Conservation (phyloP, 345 rosid genomes). For the Murraya koenigii region DNA sequence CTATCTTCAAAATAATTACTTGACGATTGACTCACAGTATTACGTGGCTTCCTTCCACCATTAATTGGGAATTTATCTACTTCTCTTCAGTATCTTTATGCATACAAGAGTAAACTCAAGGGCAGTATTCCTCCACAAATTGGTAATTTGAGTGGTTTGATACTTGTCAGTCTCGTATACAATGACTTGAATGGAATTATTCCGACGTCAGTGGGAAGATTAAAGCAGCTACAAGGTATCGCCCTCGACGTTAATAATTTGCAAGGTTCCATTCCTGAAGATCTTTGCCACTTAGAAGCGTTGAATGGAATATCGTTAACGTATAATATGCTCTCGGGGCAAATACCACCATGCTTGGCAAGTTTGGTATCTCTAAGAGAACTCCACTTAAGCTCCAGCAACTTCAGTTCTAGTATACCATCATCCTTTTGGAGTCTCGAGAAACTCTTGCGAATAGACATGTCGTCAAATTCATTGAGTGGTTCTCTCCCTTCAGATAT, state of each 20-base stretch:
- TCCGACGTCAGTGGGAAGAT: conserved; percentile 7
- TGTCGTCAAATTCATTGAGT: conserved; percentile 13
- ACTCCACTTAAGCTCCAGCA: not conserved
- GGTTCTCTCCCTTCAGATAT: not conserved
- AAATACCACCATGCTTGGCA: not conserved
- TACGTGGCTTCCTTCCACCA: too few species aligned
- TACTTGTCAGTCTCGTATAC: not conserved
- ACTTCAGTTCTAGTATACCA: not conserved
- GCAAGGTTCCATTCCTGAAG: not conserved
- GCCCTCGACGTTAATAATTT: not conserved
- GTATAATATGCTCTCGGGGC: not conserved
- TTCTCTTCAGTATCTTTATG: too few species aligned
- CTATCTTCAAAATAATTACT: too few species aligned
- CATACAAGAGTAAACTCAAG: too few species aligned
- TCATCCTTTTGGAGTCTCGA: not conserved
- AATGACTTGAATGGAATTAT: conserved; percentile 1
- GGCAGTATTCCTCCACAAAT: too few species aligned
- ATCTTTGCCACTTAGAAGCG: not conserved
- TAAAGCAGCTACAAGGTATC: not conserved
- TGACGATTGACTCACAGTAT: too few species aligned
- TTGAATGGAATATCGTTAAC: not conserved
- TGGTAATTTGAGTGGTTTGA: not conserved
- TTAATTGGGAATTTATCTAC: too few species aligned
- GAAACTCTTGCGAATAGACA: not conserved
- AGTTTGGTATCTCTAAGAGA: conserved; percentile 2